phyloP scores from a whole-genome alignment of 1,284 basidiomycete species.

The Apiotrichum siamense region DNA sequence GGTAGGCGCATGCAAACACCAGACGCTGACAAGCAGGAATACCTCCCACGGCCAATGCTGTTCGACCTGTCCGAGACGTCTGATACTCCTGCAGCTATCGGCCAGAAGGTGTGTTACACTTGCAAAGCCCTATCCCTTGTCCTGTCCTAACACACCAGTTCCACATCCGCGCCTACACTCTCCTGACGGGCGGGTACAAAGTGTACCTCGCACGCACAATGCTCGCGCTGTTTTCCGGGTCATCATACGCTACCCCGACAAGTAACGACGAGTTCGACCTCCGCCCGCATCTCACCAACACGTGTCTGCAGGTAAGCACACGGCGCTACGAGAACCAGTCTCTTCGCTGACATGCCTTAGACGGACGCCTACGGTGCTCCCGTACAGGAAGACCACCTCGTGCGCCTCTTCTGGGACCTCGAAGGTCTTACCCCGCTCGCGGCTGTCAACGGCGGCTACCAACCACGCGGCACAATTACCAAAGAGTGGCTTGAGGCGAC shows the following conservation, averaged over 20 bases:
- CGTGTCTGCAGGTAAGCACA: constrained; percentile 66
- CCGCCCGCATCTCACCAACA: constrained; percentile 85
- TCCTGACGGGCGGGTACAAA: constrained; percentile 71
- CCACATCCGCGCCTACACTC: constrained; percentile 88
- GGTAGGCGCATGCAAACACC: constrained; percentile 49
- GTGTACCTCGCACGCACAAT: constrained; percentile 75
- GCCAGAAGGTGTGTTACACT: constrained; percentile 59
- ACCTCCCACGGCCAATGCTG: constrained; percentile 68
- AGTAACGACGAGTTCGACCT: constrained; percentile 53
- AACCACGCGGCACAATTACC: constrained; percentile 35
- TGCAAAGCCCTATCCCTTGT: neutral
- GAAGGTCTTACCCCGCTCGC: constrained; percentile 55
- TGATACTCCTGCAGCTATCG: constrained; percentile 26
- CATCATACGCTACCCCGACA: constrained; percentile 56
- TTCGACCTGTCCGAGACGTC: constrained; percentile 55
- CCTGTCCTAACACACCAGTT: constrained; percentile 57
- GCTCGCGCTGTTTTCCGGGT: constrained; percentile 75
- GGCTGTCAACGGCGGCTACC: constrained; percentile 5
- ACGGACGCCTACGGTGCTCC: constrained; percentile 52
- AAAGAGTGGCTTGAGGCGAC: constrained; percentile 57
- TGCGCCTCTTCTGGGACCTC: constrained; percentile 71
- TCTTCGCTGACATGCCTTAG: too few relatives aligned
- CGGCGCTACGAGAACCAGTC: neutral
- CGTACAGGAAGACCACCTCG: constrained; percentile 45
- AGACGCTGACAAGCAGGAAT: constrained; percentile 61